A percentile compares a stretch with the other conserved stretches of the same genome.
These are phyloP conservation scores for Protea cynaroides DNA, from an alignment of 164 flowering plant genomes.

Conservation along the genomic window DNA sequence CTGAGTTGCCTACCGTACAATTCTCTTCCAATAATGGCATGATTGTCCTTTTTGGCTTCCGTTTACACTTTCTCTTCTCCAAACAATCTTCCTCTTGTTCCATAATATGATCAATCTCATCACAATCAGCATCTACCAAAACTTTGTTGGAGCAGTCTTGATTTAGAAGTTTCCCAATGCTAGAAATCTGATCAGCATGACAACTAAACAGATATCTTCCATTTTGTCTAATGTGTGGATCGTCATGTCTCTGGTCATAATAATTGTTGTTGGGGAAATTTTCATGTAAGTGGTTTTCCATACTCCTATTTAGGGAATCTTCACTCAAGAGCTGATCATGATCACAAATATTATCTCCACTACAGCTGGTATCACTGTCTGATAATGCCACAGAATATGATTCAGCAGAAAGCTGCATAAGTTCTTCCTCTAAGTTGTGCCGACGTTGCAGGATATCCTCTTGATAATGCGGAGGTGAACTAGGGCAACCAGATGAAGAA, in stretches of 20 bases:
- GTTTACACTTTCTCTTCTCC: constrained; percentile 33
- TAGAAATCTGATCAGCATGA: constrained; percentile 19
- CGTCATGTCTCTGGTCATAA: constrained; percentile 15
- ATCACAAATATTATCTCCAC: constrained; percentile 44
- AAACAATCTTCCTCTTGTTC: constrained; percentile 23
- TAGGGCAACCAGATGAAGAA: constrained; percentile 38
- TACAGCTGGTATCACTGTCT: constrained; percentile 68
- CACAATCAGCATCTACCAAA: constrained; percentile 14
- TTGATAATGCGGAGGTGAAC: constrained; percentile 87
- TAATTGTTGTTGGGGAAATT: constrained; percentile 8
- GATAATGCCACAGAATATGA: constrained; percentile 76
- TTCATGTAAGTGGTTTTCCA: constrained; percentile 15
- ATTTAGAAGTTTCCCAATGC: constrained; percentile 5
- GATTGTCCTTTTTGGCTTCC: constrained; percentile 43
- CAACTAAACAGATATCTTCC: constrained; percentile 8
- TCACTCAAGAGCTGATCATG: constrained; percentile 22
- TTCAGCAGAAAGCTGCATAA: constrained; percentile 78
- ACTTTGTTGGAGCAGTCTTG: constrained; percentile 11
- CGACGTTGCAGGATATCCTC: constrained; percentile 87
- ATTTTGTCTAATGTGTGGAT: constrained; percentile 19
- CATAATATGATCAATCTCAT: constrained; percentile 14
- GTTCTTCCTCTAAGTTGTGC: constrained; percentile 74
- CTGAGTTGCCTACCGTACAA: constrained; percentile 9
- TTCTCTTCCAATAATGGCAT: constrained; percentile 35
- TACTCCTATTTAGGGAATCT: constrained; percentile 15